Base-by-base conservation (phyloP, 768 basidiomycete genomes). In the Leccinum subtestaceum region DNA sequence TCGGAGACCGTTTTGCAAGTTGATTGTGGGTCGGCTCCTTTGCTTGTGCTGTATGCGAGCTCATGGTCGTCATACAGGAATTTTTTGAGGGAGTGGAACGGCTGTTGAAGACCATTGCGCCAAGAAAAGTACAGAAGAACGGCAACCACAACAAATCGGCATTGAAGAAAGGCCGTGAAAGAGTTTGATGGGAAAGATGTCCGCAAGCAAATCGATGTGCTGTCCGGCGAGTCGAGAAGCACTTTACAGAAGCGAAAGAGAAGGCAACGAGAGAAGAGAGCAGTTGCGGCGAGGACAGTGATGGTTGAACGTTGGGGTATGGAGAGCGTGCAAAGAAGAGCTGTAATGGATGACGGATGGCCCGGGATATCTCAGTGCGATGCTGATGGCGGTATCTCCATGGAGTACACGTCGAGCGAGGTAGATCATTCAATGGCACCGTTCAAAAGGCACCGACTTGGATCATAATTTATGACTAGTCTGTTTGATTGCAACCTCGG, bases 151-250 rank as follows among this genome's bases (percentile, higher is more conserved):
- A 79, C 67, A 86, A 87, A 65, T 83, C 85, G 0, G 77, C 88
- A 0, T 76, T 96, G n/a, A 93, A 91, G 72, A 93, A 31, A 91
- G 68, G 81, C 90, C 15, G 75, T 93, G 52, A 93, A 91, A 69
- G 95, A 97, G 66, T 89, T 85, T 71, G 88, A 83, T 61, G 76
- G 84, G 40, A 98, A 97, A 74, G 96, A 98, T 71, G 76, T 98
- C 13, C 87, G 91, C 38, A 96, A 96, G 71, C 81, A 90, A 60
- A 77, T 96, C 53, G 96, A 98, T 56, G 83, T 83, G 8, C 79
- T 98, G 38, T 88, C 74, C 92, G 92, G 70, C 86, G 96, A 9
- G 92, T 98, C 27, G 93, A 96, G 74, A 98, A 98, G 73, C 96
- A 98, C 69, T 98, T 97, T 67, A 88, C 88, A 6, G 92, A 95